Conservation (phyloP, 2,329 filamentous ascomycete species). For the Pseudonectria foliicola region DNA sequence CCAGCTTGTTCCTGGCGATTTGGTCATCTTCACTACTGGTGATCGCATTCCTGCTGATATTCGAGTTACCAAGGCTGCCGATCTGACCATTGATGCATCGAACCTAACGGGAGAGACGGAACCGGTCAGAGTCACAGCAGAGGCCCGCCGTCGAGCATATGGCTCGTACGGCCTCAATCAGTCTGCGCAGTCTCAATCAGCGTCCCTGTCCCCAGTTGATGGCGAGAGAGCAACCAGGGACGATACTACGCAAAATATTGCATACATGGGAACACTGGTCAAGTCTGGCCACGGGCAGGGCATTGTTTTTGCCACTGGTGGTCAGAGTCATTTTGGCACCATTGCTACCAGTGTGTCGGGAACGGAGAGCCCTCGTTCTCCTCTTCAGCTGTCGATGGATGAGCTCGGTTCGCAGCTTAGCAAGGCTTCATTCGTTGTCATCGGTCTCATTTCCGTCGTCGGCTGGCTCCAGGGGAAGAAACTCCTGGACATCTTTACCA, state of each 20-base stretch:
- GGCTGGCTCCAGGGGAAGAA: conserved; percentile 86
- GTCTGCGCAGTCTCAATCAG: conserved; percentile 26
- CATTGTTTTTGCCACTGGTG: conserved; percentile 93
- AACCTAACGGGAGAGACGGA: conserved; percentile 97
- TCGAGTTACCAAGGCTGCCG: conserved; percentile 81
- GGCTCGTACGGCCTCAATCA: conserved; percentile 23
- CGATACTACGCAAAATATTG: conserved; percentile 80
- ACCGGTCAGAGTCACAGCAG: conserved; percentile 71
- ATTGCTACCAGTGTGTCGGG: conserved; percentile 92
- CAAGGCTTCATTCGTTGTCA: conserved; percentile 93
- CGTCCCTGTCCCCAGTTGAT: conserved; percentile 38
- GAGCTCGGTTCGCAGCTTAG: conserved; percentile 92
- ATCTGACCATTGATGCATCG: conserved; percentile 91
- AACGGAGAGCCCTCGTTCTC: conserved; percentile 91
- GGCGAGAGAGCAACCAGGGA: conserved; percentile 51
- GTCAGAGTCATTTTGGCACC: conserved; percentile 88
- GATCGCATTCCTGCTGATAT: conserved; percentile 96
- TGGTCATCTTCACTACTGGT: conserved; percentile 90
- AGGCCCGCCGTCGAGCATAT: conserved; percentile 38
- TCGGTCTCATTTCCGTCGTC: conserved; percentile 84
- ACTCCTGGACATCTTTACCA: conserved; percentile 91
- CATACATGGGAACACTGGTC: conserved; percentile 95
- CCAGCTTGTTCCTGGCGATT: conserved; percentile 83
- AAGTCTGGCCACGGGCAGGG: conserved; percentile 93
- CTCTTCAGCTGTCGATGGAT: conserved; percentile 94